Base-by-base conservation (phyloP, 352 stramenopile species). In the Globisporangium polare region DNA sequence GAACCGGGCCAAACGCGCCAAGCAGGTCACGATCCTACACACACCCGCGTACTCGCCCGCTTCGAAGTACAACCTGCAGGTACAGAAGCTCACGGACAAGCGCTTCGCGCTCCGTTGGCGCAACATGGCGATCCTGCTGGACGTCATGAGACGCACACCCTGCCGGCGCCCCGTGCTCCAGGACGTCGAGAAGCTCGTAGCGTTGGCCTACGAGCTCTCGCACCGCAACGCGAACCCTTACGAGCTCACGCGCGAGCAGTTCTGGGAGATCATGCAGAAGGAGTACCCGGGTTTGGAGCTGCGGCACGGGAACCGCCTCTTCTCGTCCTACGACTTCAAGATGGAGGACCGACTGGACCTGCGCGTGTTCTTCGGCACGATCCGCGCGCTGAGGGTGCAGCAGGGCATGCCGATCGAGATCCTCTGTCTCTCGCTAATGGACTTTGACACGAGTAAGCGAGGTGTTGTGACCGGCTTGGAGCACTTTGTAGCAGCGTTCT, bases 171-270 rank as follows among this genome's bases (percentile, higher is more conserved):
- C 80, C 0, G 80, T 89, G 31, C 59, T 89, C 7, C 76, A 89
- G 56, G 80, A 89, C 56, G 77, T 89, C 51, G 80, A 89, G 47
- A 89, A 89, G 61, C 55, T 89, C 1, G 72, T 83, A 9, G 59
- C 65, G 9, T 62, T 84, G 29, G 70, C 75, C 31, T 77, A 75
- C 31, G 80, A 89, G 47, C 55, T 89, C n/a, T 69, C 70, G 2
- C 68, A 74, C 5, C 67, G 74, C 26, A 88, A 88, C 24, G 39
- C 63, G 5, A 51, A 70, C 27, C 62, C 69, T 13, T 49, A 64
- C 26, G 66, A 72, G 4, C 63, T 86, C 7, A 81, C 57, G 4
- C 77, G 77, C 0, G 51, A 79, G 43, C 80, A 88, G 43, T 89
- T 85, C 57, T 76, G 63, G 46, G 66, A 74, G 8, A 41, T 89